Percentiles rank a stretch among this genome's conserved stretches.
Conservation (phyloP, 371 early-diverging fungal species). For the Cokeromyces recurvatus region DNA sequence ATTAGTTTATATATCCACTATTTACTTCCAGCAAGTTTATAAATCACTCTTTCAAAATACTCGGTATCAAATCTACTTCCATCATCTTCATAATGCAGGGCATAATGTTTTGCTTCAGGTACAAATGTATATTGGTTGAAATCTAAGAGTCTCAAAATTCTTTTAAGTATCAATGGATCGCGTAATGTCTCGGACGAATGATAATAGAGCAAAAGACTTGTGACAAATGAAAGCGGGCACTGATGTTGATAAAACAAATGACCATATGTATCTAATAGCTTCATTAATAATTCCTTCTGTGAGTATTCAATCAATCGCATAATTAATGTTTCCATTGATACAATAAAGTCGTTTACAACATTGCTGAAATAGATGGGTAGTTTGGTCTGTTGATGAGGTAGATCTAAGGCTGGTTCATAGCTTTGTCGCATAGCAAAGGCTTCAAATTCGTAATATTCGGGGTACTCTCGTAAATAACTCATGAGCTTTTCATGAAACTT, state of each 20-base stretch:
- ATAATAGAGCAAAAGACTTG: constrained; percentile 64
- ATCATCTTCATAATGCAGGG: constrained; percentile 24
- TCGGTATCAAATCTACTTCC: constrained; percentile 44
- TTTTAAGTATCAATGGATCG: constrained; percentile 53
- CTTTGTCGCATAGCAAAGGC: constrained; percentile 49
- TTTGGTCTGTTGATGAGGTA: constrained; percentile 50
- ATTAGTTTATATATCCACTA: too few relatives aligned
- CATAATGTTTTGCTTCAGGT: constrained; percentile 46
- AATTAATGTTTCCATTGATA: constrained; percentile 62
- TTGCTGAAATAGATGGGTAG: constrained; percentile 73
- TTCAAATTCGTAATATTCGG: constrained; percentile 75
- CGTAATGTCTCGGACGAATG: constrained; percentile 56
- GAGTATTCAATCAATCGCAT: constrained; percentile 68
- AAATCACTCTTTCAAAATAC: constrained; percentile 55
- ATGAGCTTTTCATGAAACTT: constrained; percentile 62
- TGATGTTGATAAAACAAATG: constrained; percentile 67
- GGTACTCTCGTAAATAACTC: constrained; percentile 59
- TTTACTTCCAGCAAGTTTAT: constrained; percentile 52
- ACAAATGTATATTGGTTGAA: constrained; percentile 54
- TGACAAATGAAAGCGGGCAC: constrained; percentile 64
- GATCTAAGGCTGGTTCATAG: constrained; percentile 23
- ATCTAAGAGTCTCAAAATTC: constrained; percentile 62
- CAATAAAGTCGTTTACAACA: constrained; percentile 62
- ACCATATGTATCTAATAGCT: constrained; percentile 64
- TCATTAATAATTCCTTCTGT: constrained; percentile 52